Conservation (phyloP, 179 eudicot genomes). For the Patellifolia procumbens region DNA sequence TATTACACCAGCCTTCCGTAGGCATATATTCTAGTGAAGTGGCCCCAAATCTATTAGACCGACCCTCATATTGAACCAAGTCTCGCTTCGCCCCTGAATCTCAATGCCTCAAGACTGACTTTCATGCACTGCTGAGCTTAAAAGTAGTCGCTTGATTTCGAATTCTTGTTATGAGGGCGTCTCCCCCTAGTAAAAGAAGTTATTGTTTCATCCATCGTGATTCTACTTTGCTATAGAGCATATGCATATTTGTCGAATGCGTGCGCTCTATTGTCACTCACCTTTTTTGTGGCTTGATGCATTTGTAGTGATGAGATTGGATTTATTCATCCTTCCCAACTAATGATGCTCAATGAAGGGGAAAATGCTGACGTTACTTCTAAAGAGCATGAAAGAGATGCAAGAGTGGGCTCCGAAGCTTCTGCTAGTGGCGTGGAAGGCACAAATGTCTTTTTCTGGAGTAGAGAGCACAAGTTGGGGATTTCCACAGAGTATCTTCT, state of each 20-base stretch:
- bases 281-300: constrained; percentile 5
- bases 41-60: too few species aligned
- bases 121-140: neutral
- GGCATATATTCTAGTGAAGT: too few species aligned
- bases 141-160: neutral
- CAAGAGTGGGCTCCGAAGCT: neutral
- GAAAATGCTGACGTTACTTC: constrained; percentile 28
- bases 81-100: too few species aligned
- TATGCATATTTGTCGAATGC: neutral
- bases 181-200: neutral
- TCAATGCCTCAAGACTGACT: neutral
- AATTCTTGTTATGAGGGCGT: neutral
- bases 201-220: neutral
- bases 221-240: neutral
- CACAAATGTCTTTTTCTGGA: constrained; percentile 54
- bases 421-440: constrained; percentile 20
- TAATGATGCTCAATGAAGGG: constrained; percentile 49
- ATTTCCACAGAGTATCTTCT: constrained; percentile 62
- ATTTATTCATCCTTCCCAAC: constrained; percentile 77
- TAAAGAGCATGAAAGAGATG: constrained; percentile 30
- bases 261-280: neutral
- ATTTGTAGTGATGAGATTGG: constrained; percentile 82
- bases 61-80: too few species aligned
- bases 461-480: constrained; percentile 76
- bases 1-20: too few species aligned